Percentiles rank a stretch among this genome's conserved stretches.
phyloP scores from a whole-genome alignment of 2,329 filamentous ascomycete genomes.

The Diaporthe australafricana region DNA sequence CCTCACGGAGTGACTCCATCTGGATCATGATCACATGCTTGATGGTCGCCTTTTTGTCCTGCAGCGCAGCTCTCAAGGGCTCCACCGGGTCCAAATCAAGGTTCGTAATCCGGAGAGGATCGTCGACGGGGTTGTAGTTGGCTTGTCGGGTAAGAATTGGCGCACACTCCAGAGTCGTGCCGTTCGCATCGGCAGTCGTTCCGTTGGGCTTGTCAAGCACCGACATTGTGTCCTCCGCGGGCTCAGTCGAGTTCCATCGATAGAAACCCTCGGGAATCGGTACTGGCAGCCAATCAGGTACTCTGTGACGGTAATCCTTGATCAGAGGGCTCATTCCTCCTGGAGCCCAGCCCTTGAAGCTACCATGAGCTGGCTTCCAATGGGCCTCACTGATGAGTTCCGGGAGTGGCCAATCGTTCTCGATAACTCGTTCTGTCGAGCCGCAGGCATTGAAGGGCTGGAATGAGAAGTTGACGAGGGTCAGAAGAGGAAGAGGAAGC shows the following conservation, averaged over 20 bases:
- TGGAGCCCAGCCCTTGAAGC: constrained; percentile 50
- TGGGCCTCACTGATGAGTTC: constrained; percentile 41
- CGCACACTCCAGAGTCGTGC: constrained; percentile 7
- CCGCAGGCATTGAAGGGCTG: constrained; percentile 42
- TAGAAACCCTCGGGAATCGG: constrained; percentile 45
- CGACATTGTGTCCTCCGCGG: constrained; percentile 33
- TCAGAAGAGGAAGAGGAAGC: constrained; percentile 46
- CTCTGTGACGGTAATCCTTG: constrained; percentile 42
- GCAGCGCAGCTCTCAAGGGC: constrained; percentile 42
- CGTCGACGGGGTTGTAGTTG: constrained; percentile 49
- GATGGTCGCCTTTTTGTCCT: constrained; percentile 47
- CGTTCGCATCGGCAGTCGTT: constrained; percentile 6
- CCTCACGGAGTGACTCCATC: constrained; percentile 58
- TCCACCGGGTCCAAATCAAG: constrained; percentile 48
- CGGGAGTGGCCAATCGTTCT: constrained; percentile 41
- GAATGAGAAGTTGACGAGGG: constrained; percentile 41
- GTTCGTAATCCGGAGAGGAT: constrained; percentile 56
- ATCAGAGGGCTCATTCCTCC: constrained; percentile 41
- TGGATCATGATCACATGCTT: constrained; percentile 57
- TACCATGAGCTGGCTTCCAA: constrained; percentile 44
- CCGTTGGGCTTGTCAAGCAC: constrained; percentile 17
- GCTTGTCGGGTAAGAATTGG: constrained; percentile 16
- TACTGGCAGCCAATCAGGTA: constrained; percentile 46
- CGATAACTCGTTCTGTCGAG: background rate
- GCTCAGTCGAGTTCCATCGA: constrained; percentile 43